A percentile compares a stretch with the other conserved stretches of the same genome.
These are phyloP conservation scores for Podosphaera aphanis DNA, from an alignment of 2,329 filamentous ascomycete species.

Conservation along the genomic window DNA sequence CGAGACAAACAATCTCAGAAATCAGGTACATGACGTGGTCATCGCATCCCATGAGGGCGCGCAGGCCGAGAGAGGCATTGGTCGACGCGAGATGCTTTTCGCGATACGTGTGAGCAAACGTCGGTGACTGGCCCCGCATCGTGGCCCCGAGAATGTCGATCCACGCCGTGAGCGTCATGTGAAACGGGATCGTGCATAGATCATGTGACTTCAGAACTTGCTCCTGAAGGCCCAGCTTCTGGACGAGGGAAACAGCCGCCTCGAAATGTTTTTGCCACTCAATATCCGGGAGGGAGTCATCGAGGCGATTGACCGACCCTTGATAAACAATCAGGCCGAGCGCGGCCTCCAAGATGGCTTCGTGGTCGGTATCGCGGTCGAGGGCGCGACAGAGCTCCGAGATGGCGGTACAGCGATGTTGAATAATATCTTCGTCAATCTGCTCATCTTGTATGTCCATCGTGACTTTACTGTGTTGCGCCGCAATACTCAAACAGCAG, in stretches of 20 bases:
- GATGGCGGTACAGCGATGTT: constrained; percentile 74
- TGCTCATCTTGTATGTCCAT: constrained; percentile 42
- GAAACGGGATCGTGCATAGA: constrained; percentile 35
- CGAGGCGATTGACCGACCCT: constrained; percentile 66
- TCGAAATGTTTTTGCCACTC: constrained; percentile 96
- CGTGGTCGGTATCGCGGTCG: constrained; percentile 56
- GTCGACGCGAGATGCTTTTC: constrained; percentile 59
- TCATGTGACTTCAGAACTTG: constrained; percentile 33
- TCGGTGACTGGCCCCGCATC: constrained; percentile 66
- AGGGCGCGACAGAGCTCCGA: constrained; percentile 66
- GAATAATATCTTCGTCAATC: constrained; percentile 75
- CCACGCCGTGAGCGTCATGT: constrained; percentile 85
- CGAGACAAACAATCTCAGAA: constrained; percentile 88
- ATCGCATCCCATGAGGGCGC: constrained; percentile 91
- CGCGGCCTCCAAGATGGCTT: constrained; percentile 75
- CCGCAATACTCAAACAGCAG: constrained; percentile 82
- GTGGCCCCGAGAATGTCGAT: constrained; percentile 92
- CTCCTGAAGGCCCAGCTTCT: constrained; percentile 58
- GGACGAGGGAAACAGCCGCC: constrained; percentile 63
- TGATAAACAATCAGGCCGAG: constrained; percentile 94
- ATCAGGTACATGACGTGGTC: constrained; percentile 96
- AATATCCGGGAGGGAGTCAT: constrained; percentile 72
- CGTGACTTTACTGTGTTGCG: constrained; percentile 72
- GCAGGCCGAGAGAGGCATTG: constrained; percentile 44
- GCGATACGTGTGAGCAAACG: constrained; percentile 85